phyloP scores from a whole-genome alignment of 192 early-diverging fungal species.

The Bifiguratus adelaidae region DNA sequence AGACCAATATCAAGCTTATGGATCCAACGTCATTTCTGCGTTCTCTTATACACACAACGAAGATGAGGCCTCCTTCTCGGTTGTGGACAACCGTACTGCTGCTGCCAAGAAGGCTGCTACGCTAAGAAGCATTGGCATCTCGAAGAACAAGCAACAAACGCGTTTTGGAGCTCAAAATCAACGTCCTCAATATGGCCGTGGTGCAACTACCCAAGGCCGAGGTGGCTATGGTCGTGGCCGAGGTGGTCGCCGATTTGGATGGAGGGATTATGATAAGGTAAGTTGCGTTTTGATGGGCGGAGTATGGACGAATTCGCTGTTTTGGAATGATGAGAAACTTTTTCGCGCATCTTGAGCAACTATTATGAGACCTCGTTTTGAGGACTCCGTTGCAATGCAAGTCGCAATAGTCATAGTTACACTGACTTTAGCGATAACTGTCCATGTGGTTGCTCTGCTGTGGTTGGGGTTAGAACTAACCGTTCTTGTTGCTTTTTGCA shows the following conservation, averaged over 20 bases:
- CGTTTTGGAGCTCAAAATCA: slow-evolving; percentile 23
- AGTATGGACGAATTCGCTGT: background rate
- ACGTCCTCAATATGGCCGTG: slow-evolving; percentile 21
- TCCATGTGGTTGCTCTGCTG: too few relatives aligned
- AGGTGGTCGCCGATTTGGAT: slow-evolving; percentile 31
- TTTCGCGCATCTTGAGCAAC: too few relatives aligned
- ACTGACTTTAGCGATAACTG: too few relatives aligned
- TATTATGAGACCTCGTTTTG: too few relatives aligned
- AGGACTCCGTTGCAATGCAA: too few relatives aligned
- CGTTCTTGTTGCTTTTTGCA: too few relatives aligned
- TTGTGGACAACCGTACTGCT: slow-evolving; percentile 70
- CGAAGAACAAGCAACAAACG: too few relatives aligned
- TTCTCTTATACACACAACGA: slow-evolving; percentile 85
- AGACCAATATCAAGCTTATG: slow-evolving; percentile 72
- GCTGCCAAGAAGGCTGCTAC: slow-evolving; percentile 51
- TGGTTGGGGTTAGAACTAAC: too few relatives aligned
- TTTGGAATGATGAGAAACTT: too few relatives aligned
- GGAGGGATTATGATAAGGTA: slow-evolving; percentile 30
- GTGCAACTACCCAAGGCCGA: slow-evolving; percentile 13
- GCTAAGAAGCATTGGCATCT: slow-evolving; percentile 32
- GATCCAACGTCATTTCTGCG: slow-evolving; percentile 66
- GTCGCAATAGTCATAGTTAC: too few relatives aligned
- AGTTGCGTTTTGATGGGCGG: background rate
- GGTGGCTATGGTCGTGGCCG: slow-evolving; percentile 33
- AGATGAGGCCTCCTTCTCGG: slow-evolving; percentile 93